Base-by-base conservation (phyloP, 768 basidiomycete genomes). In the Saitozyma podzolica region DNA sequence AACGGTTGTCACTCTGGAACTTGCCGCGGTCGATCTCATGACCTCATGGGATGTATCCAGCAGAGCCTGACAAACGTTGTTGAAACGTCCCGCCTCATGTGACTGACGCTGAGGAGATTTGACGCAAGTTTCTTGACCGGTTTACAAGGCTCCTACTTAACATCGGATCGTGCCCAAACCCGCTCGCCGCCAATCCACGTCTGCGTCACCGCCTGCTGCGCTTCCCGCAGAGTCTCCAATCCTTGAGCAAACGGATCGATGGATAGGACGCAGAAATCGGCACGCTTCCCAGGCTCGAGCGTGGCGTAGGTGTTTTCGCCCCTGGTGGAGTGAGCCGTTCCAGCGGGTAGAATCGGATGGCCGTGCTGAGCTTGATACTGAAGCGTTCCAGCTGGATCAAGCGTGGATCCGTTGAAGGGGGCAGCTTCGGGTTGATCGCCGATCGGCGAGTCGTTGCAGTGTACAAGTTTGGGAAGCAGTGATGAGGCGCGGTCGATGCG, bases 371-470 rank as follows among this genome's bases (percentile, higher is more conserved):
- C 5, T 14, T 17, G 3, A 66, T 10, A 14, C 40, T 47, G 54
- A 51, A 61, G 13, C 41, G 14, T 16, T 58, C 56, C 9, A 56
- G 54, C 17, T 17, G 10, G 29, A 57, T 19, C 16, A 66, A 54
- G 9, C 47, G 40, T 7, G 40, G 19, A 47, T 53, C 61, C 3
- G 54, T 17, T 3, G 48, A 39, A 29, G 29, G 29, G 19, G 37
- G 40, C 11, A 45, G 20, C 9, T 62, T 49, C 13, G 67, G 67
- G n/a, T 65, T 49, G 5, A 65, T 29, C 3, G 45, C 64, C 14
- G 67, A 68, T 20, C 50, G 56, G 6, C 67, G 54, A 19, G 63
- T 68, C 3, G 67, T 68, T 10, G 67, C 67, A 14, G 60, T 65
- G 40, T 68, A 68, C 19, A 68, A 19, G 42, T 65, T 65, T 2